A percentile compares a stretch with the other conserved stretches of the same genome.
Conservation (phyloP, 2,329 filamentous ascomycete species). For the Aquanectria penicillioides region DNA sequence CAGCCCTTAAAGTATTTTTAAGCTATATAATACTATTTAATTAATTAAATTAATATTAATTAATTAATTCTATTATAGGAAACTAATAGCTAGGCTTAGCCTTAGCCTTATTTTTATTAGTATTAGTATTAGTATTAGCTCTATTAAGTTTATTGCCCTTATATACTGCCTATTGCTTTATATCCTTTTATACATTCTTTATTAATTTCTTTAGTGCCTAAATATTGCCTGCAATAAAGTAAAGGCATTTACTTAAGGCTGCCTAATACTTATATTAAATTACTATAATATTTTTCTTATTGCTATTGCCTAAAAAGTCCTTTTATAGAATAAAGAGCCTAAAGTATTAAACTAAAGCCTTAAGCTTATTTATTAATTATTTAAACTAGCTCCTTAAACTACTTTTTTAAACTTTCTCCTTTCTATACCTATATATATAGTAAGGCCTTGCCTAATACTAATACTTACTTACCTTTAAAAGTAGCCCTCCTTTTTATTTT, state of each 20-base stretch:
- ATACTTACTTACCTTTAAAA: background rate
- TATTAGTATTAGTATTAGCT: too few species aligned
- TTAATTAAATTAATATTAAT: too few species aligned
- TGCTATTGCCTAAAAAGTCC: background rate
- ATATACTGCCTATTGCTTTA: background rate
- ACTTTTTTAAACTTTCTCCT: too few species aligned
- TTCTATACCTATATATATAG: too few species aligned
- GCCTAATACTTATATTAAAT: too few species aligned
- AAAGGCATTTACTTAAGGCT: background rate
- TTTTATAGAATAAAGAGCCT: background rate
- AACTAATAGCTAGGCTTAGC: too few species aligned
- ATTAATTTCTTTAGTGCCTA: conserved; percentile 8
- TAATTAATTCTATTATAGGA: too few species aligned
- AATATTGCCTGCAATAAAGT: conserved; percentile 3
- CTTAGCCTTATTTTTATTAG: background rate
- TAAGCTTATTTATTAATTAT: background rate
- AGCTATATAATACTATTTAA: too few species aligned
- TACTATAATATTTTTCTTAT: background rate
- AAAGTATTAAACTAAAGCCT: background rate
- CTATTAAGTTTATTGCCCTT: background rate
- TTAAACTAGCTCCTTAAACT: too few species aligned
- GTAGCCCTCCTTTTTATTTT: background rate
- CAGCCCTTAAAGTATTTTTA: background rate
- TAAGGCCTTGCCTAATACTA: too few species aligned
- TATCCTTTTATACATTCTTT: conserved; percentile 3